A percentile compares a stretch with the other conserved stretches of the same genome.
Conservation (phyloP, 352 stramenopile species). For the Globisporangium mamillatum region DNA sequence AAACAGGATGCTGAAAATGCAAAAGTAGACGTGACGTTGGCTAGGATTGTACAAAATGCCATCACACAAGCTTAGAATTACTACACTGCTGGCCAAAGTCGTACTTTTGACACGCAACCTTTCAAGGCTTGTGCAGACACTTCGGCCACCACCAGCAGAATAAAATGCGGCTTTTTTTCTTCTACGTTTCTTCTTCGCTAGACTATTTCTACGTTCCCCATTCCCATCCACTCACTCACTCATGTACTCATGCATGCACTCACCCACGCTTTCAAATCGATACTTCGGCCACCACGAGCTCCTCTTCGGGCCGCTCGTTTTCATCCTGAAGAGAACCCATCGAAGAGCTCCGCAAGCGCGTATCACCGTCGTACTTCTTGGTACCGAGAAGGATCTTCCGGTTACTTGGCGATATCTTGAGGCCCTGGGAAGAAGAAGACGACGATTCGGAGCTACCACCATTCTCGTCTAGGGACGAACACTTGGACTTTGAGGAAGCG, state of each 20-base stretch:
- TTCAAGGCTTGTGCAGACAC: not conserved
- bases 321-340: slow-evolving; percentile 42
- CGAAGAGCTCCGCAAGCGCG: slow-evolving; percentile 31
- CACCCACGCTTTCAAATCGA: slow-evolving; percentile 4
- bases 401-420: slow-evolving; percentile 49
- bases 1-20: not conserved
- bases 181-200: slow-evolving; percentile 1
- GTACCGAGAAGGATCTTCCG: slow-evolving; percentile 38
- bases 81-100: not conserved
- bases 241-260: not conserved
- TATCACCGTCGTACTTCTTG: slow-evolving; percentile 27
- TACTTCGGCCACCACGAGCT: not conserved
- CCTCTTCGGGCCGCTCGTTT: slow-evolving; percentile 6
- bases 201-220: not conserved
- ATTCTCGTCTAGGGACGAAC: slow-evolving; percentile 1
- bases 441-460: not conserved
- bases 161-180: not conserved
- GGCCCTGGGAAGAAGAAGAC: slow-evolving; percentile 1
- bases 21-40: not conserved
- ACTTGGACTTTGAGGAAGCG: slow-evolving; percentile 5
- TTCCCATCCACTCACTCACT: not conserved
- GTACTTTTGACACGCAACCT: not conserved
- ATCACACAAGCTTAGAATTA: not conserved
- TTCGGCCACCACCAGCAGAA: not conserved
- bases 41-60: not conserved